Evolutionary conservation across 352 stramenopile species (phyloP), one percentile per base, ranked within the genome.

Genomic region (Phytophthora pluvialis): DNA sequence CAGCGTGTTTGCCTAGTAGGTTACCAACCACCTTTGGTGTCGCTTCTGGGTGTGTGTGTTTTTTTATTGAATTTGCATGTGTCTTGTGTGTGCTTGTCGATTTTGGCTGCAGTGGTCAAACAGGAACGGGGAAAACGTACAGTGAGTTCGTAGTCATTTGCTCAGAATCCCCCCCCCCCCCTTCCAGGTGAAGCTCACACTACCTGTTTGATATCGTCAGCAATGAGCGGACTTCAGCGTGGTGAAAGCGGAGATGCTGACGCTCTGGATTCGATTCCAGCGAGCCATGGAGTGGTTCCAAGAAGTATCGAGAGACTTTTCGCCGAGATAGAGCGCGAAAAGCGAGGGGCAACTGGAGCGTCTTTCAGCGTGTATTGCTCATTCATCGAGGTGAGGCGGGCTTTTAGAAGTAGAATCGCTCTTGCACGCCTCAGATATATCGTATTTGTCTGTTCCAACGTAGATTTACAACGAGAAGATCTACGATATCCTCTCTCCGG

Each of bases 381-480:
- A 2, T 89, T 87, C 53, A 76, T 90, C 13, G 80, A 90, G 77
- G 84, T 90, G 33, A 8, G 33, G 8, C 4, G 3, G 40, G 4
- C 3, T 33, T 36, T 26, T 11, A 40, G n/a, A 35, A 28, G n/a
- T 56, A 33, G 39, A 39, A 49, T 18, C n/a, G 36, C 3, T 25
- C 38, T 25, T 42, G 15, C 21, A 33, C 28, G 16, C 25, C 43
- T 31, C 38, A 32, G 11, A 18, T 26, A 33, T 10, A 3, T 28
- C n/a, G 9, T n/a, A 25, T 21, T 36, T 56, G 10, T 11, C 18
- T 48, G 3, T 11, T 21, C 33, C 15, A 21, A 18, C 50, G 16
- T 44, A 91, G 85, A 91, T 93, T 31, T 88, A 88, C 74, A 91
- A 91, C 50, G 85, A 93, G 43, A 88, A 82, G 42, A 88, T 93